phyloP scores from a whole-genome alignment of 2,329 filamentous ascomycete genomes.

The Venturiaceae sp. region DNA sequence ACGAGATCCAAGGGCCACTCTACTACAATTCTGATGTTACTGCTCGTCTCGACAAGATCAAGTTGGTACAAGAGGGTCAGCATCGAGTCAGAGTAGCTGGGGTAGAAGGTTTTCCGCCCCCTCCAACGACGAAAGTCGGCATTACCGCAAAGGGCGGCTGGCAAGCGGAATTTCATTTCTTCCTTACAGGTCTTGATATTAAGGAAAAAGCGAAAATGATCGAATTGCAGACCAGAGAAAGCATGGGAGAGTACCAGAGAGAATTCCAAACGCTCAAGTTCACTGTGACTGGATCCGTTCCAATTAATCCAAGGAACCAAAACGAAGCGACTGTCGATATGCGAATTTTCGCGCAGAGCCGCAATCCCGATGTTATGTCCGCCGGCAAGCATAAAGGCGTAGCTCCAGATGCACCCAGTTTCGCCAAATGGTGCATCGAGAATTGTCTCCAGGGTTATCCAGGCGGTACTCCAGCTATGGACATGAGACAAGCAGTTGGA shows the following conservation, averaged over 20 bases:
- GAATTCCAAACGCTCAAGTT: slow-evolving; percentile 8
- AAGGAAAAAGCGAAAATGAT: slow-evolving; percentile 17
- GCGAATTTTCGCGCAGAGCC: slow-evolving; percentile 6
- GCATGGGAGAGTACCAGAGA: slow-evolving; percentile 7
- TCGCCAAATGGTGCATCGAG: slow-evolving; percentile 10
- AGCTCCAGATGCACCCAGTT: slow-evolving; percentile 6
- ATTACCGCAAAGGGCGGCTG: slow-evolving; percentile 17
- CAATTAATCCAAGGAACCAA: slow-evolving; percentile 3
- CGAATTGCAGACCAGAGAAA: slow-evolving; percentile 14
- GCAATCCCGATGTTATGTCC: background rate
- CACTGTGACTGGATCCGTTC: slow-evolving; percentile 8
- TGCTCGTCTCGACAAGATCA: slow-evolving; percentile 16
- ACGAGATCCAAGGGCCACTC: slow-evolving; percentile 29
- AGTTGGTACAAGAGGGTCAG: slow-evolving; percentile 4
- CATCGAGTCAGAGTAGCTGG: background rate
- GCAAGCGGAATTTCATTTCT: slow-evolving; percentile 10
- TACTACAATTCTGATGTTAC: slow-evolving; percentile 26
- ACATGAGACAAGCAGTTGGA: slow-evolving; percentile 20
- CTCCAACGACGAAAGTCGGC: slow-evolving; percentile 20
- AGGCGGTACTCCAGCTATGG: slow-evolving; percentile 12
- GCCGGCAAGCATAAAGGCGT: background rate
- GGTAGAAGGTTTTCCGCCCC: slow-evolving; percentile 19
- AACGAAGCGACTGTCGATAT: slow-evolving; percentile 19
- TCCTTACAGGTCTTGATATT: slow-evolving; percentile 18
- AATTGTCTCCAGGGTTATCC: slow-evolving; percentile 2